Conservation (phyloP, 2,329 filamentous ascomycete genomes). For the Esteya vermicola region DNA sequence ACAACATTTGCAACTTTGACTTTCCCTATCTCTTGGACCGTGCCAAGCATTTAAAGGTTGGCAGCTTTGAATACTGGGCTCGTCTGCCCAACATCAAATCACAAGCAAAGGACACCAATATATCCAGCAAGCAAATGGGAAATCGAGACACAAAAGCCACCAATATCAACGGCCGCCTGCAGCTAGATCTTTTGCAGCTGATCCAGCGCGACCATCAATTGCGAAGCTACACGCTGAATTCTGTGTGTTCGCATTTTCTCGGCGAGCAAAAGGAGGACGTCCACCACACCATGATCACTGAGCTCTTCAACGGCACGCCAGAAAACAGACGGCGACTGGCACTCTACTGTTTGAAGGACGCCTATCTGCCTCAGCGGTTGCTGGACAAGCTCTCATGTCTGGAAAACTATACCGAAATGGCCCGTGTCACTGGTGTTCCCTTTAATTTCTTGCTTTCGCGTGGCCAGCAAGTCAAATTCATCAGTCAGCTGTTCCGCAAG, state of each 20-base stretch:
- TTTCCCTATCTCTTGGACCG: slow-evolving; percentile 90
- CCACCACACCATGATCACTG: slow-evolving; percentile 98
- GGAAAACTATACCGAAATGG: slow-evolving; percentile 99
- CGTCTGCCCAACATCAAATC: slow-evolving; percentile 60
- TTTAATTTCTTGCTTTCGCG: slow-evolving; percentile 88
- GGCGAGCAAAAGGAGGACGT: slow-evolving; percentile 98
- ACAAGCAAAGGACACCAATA: slow-evolving; percentile 62
- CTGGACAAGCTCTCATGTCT: slow-evolving; percentile 97
- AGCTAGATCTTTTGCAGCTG: slow-evolving; percentile 86
- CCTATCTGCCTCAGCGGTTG: slow-evolving; percentile 81
- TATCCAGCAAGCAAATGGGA: slow-evolving; percentile 97
- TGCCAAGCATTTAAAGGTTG: slow-evolving; percentile 69
- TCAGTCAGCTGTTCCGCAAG: slow-evolving; percentile 94
- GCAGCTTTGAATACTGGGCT: slow-evolving; percentile 75
- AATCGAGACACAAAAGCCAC: slow-evolving; percentile 88
- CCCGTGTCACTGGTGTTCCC: slow-evolving; percentile 93
- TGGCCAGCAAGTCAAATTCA: slow-evolving; percentile 93
- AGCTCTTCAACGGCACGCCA: slow-evolving; percentile 89
- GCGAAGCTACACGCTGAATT: slow-evolving; percentile 93
- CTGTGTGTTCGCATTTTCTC: slow-evolving; percentile 85
- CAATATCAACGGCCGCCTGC: slow-evolving; percentile 85
- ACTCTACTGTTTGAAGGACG: slow-evolving; percentile 94
- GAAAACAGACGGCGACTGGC: slow-evolving; percentile 84
- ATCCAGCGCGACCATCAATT: slow-evolving; percentile 91
- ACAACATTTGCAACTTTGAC: slow-evolving; percentile 98